Percentiles rank a stretch among this genome's conserved stretches.
Evolutionary conservation across 2,329 filamentous ascomycete genomes (phyloP).

Genomic region (Exserohilum turcica): DNA sequence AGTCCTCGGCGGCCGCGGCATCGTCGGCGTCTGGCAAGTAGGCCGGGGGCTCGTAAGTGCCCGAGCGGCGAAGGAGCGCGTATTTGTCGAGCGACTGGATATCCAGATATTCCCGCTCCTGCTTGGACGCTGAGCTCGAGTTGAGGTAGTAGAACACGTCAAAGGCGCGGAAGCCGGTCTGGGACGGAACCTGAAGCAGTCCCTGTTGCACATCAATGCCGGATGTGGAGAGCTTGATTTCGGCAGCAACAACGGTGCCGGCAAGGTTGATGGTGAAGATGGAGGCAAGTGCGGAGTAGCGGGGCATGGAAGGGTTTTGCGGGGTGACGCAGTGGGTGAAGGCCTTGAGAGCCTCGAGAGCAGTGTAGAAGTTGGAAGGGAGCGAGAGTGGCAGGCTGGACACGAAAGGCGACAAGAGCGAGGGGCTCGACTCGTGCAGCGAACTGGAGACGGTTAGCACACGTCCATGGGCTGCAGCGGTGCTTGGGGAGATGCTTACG

Average conservation of each 20-base stretch:
- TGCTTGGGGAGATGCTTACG: conserved; percentile 60
- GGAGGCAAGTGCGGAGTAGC: conserved; percentile 79
- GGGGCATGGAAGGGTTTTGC: conserved; percentile 81
- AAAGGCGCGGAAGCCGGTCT: conserved; percentile 86
- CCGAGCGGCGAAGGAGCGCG: conserved; percentile 76
- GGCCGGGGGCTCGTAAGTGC: conserved; percentile 81
- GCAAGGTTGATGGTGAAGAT: conserved; percentile 80
- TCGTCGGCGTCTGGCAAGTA: conserved; percentile 95
- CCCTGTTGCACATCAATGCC: conserved; percentile 85
- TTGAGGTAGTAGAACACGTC: conserved; percentile 98
- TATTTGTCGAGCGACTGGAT: conserved; percentile 80
- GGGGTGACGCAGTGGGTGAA: conserved; percentile 89
- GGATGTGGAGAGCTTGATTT: conserved; percentile 79
- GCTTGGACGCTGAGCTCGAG: conserved; percentile 84
- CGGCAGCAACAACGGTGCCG: conserved; percentile 77
- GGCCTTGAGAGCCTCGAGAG: conserved; percentile 79
- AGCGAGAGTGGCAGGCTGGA: conserved; percentile 78
- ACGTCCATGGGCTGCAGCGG: neutral
- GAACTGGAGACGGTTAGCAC: conserved; percentile 62
- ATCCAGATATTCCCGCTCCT: conserved; percentile 86
- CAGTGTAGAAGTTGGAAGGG: conserved; percentile 75
- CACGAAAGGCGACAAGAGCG: conserved; percentile 80
- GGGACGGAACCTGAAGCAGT: conserved; percentile 76
- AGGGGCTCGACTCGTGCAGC: conserved; percentile 85
- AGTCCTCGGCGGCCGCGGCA: conserved; percentile 89